Conservation (phyloP, 306 rosid species). For the Fagus crenata region DNA sequence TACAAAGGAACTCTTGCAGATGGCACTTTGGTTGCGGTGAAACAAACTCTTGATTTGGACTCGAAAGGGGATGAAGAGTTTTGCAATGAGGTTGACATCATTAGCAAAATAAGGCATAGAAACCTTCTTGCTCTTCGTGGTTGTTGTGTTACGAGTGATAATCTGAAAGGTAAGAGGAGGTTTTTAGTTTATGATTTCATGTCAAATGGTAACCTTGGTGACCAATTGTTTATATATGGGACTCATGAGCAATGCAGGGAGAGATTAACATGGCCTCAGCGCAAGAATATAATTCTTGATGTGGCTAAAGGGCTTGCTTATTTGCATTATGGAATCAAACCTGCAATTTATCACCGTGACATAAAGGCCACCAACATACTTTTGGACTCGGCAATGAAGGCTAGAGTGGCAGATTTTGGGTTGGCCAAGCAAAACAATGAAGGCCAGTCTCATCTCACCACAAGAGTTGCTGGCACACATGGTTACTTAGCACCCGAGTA, state of each 20-base stretch:
- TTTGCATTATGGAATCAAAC: slow-evolving; percentile 71
- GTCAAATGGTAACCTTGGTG: slow-evolving; percentile 64
- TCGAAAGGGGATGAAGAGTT: slow-evolving; percentile 73
- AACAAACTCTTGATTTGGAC: slow-evolving; percentile 58
- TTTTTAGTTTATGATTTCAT: slow-evolving; percentile 72
- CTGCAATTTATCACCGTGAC: slow-evolving; percentile 79
- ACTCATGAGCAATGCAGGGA: slow-evolving; percentile 8
- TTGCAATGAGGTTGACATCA: slow-evolving; percentile 70
- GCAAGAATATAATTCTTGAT: slow-evolving; percentile 71
- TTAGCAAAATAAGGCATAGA: slow-evolving; percentile 76
- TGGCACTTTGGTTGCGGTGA: slow-evolving; percentile 60
- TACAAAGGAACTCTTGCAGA: slow-evolving; percentile 69
- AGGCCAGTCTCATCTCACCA: slow-evolving; percentile 67
- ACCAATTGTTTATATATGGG: slow-evolving; percentile 43
- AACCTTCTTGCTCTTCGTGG: slow-evolving; percentile 74
- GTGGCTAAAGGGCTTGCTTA: slow-evolving; percentile 82
- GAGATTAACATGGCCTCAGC: slow-evolving; percentile 67
- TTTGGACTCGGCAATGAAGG: slow-evolving; percentile 65
- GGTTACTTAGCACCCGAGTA: slow-evolving; percentile 86
- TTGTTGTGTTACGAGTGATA: slow-evolving; percentile 68
- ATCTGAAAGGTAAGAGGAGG: slow-evolving; percentile 56
- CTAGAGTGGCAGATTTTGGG: slow-evolving; percentile 73
- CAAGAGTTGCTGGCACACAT: slow-evolving; percentile 79
- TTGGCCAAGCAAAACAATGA: slow-evolving; percentile 67
- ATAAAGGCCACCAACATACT: slow-evolving; percentile 72